Base-by-base conservation (phyloP, 2,329 filamentous ascomycete genomes). In the Fusarium austroafricanum region DNA sequence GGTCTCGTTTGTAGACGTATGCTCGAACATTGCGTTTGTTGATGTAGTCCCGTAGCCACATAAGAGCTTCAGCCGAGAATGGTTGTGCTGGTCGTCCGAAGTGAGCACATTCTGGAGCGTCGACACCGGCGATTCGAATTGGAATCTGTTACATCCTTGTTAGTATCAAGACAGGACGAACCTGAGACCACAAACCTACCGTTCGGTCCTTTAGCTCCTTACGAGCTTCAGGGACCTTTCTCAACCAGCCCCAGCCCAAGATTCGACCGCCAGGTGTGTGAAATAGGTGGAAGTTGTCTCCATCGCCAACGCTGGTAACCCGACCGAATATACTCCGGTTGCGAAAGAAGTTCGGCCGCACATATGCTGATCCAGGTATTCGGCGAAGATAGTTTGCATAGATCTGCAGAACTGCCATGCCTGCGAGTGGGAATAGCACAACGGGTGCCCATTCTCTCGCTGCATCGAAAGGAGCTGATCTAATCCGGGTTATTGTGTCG, bases 251-350 rank as follows among this genome's bases (percentile, higher is more conserved):
- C 96, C 96, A 99, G 53, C 96, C 96, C 12, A 91, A 86, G 51
- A 94, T 79, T 69, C 89, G 86, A 12, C 96, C 96, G n/a, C 95
- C 95, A 0, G 96, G 96, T 0, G 94, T 98, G 78, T 99, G 96
- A 77, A 91, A 99, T 46, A 99, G 79, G 71, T 96, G 91, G 78
- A 99, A 97, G 76, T 95, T 95, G 79, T 99, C 96, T 6, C 94
- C 96, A 84, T 99, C 96, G 40, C 96, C 96, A 23, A 99, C 96
- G 71, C 92, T 94, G 14, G 95, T 97, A 40, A 98, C 96, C 65
- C 87, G 87, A 15, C 96, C 96, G 72, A 95, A 91, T 40, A 99
- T 76, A 71, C 88, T 94, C 71, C 92, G 86, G 63, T 84, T 89
- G 44, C 92, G 88, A 76, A 95, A 95, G 75, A 90, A 91, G 12